phyloP scores from a whole-genome alignment of 257 asterid species.

The Ajuga chamaepitys region DNA sequence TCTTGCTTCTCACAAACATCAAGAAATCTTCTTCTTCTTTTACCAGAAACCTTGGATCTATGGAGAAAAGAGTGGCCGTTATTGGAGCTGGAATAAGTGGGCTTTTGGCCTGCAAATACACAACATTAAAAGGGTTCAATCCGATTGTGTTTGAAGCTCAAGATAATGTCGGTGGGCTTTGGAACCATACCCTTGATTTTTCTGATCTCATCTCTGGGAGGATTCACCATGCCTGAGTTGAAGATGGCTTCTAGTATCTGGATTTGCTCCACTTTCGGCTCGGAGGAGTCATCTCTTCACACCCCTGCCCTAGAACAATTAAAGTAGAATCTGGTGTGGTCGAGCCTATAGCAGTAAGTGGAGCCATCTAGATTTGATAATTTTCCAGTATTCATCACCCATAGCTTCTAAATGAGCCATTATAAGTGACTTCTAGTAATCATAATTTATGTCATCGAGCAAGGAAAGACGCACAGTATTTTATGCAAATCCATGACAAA shows the following conservation, averaged over 20 bases:
- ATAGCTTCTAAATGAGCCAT: no score
- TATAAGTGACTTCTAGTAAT: no score
- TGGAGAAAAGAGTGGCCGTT: constrained; percentile 41
- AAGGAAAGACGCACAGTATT: no score
- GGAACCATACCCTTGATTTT: constrained; percentile 71
- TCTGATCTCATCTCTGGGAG: constrained; percentile 84
- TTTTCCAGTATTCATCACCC: no score
- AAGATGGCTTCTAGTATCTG: constrained; percentile 80
- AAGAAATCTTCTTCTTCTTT: no score
- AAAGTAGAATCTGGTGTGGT: no score
- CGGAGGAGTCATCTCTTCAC: constrained; percentile 80
- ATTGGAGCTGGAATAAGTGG: constrained; percentile 61
- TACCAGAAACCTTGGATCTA: no score
- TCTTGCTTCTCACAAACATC: no score
- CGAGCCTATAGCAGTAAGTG: no score
- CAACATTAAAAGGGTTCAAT: constrained; percentile 27
- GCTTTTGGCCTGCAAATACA: constrained; percentile 45
- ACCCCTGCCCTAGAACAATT: constrained; percentile 16
- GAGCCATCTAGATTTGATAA: no score
- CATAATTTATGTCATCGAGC: no score
- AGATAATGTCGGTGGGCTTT: constrained; percentile 35
- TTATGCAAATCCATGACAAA: no score
- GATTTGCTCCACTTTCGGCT: constrained; percentile 95
- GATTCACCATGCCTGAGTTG: constrained; percentile 96
- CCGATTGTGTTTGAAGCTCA: constrained; percentile 40